These are phyloP conservation scores for Escallonia rubra DNA, from an alignment of 129 eudicot genomes.

Conservation along the genomic window DNA sequence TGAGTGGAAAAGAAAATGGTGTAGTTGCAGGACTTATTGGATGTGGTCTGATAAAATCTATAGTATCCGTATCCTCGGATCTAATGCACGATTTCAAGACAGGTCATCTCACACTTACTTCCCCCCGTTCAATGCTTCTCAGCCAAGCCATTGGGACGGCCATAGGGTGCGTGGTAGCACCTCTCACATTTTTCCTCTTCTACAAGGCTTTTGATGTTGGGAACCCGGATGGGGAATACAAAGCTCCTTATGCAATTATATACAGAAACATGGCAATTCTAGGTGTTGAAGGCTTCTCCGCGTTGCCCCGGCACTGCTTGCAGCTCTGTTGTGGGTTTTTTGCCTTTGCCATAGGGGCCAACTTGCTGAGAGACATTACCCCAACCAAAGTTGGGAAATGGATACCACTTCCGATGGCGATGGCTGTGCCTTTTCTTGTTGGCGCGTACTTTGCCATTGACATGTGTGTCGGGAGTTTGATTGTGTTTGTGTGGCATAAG, in stretches of 20 bases:
- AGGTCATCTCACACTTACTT: slow-evolving; percentile 78
- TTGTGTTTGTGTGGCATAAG: slow-evolving; percentile 70
- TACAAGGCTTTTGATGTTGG: slow-evolving; percentile 80
- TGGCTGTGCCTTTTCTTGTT: slow-evolving; percentile 93
- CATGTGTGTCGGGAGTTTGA: slow-evolving; percentile 80
- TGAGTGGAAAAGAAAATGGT: slow-evolving; percentile 53
- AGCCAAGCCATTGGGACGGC: slow-evolving; percentile 90
- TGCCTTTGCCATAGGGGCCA: slow-evolving; percentile 58
- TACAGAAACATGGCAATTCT: slow-evolving; percentile 94
- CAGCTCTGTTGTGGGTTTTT: slow-evolving; percentile 84
- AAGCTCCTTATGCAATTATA: slow-evolving; percentile 85
- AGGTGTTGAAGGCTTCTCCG: slow-evolving; percentile 84
- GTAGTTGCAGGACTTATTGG: slow-evolving; percentile 86
- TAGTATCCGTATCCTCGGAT: slow-evolving; percentile 77
- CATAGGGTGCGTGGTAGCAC: slow-evolving; percentile 85
- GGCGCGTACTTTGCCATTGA: slow-evolving; percentile 90
- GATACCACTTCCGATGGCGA: slow-evolving; percentile 94
- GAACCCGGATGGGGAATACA: slow-evolving; percentile 64
- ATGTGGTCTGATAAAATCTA: slow-evolving; percentile 78
- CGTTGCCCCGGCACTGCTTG: slow-evolving; percentile 75
- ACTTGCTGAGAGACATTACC: slow-evolving; percentile 49
- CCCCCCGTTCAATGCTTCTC: slow-evolving; percentile 76
- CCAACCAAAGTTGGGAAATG: slow-evolving; percentile 38
- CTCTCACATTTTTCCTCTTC: slow-evolving; percentile 74
- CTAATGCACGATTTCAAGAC: slow-evolving; percentile 93